These are phyloP conservation scores for Debaryomycetaceae sp. DNA, from an alignment of 1,139 yeast genomes.

Conservation along the genomic window DNA sequence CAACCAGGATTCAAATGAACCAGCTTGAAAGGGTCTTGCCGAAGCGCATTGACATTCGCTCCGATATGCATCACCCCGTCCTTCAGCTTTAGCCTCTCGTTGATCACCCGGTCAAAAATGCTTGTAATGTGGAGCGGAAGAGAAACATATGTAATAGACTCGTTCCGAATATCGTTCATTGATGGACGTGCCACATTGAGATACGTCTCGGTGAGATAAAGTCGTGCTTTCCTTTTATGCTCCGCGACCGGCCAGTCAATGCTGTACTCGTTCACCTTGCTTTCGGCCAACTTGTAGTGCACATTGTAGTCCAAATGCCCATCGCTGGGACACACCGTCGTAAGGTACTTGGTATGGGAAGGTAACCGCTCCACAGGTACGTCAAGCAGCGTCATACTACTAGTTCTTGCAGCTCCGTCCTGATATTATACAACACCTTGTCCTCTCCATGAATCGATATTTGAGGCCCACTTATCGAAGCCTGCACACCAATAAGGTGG, in stretches of 20 bases:
- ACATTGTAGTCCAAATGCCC: conserved; percentile 31
- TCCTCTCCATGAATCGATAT: neutral
- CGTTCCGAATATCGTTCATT: conserved; percentile 23
- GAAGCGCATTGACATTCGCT: conserved; percentile 50
- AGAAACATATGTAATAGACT: conserved; percentile 43
- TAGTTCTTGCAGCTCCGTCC: neutral
- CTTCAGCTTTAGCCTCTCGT: conserved; percentile 26
- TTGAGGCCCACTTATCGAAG: too few species aligned
- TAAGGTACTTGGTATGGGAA: conserved; percentile 27
- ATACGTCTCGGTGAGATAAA: conserved; percentile 24
- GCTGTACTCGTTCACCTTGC: conserved; percentile 2
- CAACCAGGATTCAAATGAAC: conserved; percentile 59
- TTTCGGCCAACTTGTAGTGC: conserved; percentile 21
- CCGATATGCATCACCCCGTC: conserved; percentile 55
- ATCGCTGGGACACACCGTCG: conserved; percentile 40
- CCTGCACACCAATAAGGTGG: neutral
- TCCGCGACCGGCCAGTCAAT: conserved; percentile 33
- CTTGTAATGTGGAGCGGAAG: conserved; percentile 39
- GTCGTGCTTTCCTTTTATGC: conserved; percentile 6
- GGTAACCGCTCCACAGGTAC: conserved; percentile 15
- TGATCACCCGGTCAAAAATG: conserved; percentile 26
- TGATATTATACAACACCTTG: neutral
- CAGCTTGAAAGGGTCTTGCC: conserved; percentile 49
- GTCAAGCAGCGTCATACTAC: conserved; percentile 7
- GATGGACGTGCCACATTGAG: conserved; percentile 41